Base-by-base conservation (phyloP, 2,329 filamentous ascomycete species). In the Stylonectria norvegica region DNA sequence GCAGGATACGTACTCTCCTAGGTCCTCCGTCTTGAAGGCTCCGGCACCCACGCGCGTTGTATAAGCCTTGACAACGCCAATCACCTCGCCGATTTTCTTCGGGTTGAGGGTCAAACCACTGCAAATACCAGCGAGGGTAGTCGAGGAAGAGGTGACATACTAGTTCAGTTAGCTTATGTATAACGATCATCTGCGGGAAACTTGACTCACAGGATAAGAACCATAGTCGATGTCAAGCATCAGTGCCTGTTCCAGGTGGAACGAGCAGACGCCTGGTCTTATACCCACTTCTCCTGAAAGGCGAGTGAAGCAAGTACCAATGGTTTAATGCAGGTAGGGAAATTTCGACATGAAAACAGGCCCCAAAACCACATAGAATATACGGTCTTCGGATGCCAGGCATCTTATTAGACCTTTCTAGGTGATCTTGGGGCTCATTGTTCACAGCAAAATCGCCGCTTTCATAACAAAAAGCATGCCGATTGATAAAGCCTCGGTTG, bases 21-120 rank as follows among this genome's bases (percentile, higher is more conserved):
- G 36, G 20, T 66, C 74, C 59, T 85, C 81, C 2, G 78, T 81
- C 12, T 79, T 78, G 65, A 85, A 84, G 7, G 76, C 75, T 8
- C 81, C 81, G 28, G 69, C 71, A 37, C 71, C 72, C n/a, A 80
- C 76, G 43, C 75, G 69, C 18, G 80, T 84, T 19, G 79, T 82
- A 61, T 82, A 8, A n/a, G n/a, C 27, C 76, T 29, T 43, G 3
- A 44, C 23, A 12, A 40, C 38, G 4, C 38, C 42, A 20, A 41
- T 38, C 7, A 34, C 16, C 27, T 45, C 38, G 2, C 20, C 27
- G 8, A 45, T n/a, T 6, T 20, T 27, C n/a, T 12, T 23, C 1
- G 38, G 42, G 20, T 41, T 36, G 4, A 45, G 29, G 4, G 29
- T 8, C 10, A 45, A 18, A 11, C 42, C 42, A 8, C 8, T 22